Percentiles rank a stretch among this genome's conserved stretches.
These are phyloP conservation scores for Amanita fuliginea DNA, from an alignment of 768 basidiomycete genomes.

Conservation along the genomic window DNA sequence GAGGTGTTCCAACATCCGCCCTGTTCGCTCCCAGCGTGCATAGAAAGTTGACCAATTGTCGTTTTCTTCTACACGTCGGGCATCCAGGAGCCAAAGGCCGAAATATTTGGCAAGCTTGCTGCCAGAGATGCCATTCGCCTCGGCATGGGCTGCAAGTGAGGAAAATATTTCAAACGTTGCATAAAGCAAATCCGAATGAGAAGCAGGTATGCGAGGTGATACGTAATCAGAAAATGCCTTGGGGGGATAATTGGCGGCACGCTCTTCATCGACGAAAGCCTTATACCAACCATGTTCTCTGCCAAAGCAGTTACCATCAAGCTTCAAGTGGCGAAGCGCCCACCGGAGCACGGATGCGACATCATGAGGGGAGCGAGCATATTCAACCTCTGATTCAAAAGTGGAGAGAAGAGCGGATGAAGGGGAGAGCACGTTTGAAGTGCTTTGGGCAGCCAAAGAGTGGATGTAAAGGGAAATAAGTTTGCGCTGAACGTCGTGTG, in stretches of 20 bases:
- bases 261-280: conserved; percentile 51
- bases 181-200: conserved; percentile 48
- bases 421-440: conserved; percentile 39
- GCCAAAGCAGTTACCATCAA: conserved; percentile 52
- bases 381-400: conserved; percentile 57
- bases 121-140: conserved; percentile 63
- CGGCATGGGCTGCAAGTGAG: conserved; percentile 60
- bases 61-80: conserved; percentile 31
- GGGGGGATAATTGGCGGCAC: conserved; percentile 44
- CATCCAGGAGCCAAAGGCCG: conserved; percentile 61
- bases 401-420: conserved; percentile 31
- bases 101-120: conserved; percentile 67
- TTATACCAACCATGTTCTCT: conserved; percentile 59
- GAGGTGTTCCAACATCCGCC: conserved; percentile 64
- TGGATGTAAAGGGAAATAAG: conserved; percentile 67
- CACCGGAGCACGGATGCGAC: conserved; percentile 74
- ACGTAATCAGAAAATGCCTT: conserved; percentile 54
- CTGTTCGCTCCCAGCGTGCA: conserved; percentile 62
- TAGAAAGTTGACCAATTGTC: conserved; percentile 64
- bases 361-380: conserved; percentile 62
- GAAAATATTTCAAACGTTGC: conserved; percentile 53
- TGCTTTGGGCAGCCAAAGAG: conserved; percentile 40
- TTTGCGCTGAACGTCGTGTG: conserved; percentile 51
- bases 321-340: conserved; percentile 63
- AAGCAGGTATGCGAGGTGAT: conserved; percentile 44